A percentile compares a stretch with the other conserved stretches of the same genome.
Evolutionary conservation across 768 basidiomycete genomes (phyloP).

Genomic region (Phanerodontia chrysosporium): DNA sequence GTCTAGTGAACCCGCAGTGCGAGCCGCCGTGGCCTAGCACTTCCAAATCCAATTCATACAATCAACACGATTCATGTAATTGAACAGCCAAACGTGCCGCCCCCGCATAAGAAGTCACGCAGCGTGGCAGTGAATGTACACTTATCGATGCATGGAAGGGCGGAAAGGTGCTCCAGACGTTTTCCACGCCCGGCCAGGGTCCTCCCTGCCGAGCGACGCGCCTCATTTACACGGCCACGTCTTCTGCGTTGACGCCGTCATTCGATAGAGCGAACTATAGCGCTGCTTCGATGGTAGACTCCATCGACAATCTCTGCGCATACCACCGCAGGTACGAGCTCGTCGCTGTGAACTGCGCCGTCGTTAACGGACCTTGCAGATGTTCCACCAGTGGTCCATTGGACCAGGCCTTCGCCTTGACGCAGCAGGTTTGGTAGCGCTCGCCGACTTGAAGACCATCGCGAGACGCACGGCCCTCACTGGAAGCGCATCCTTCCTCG

Average conservation of each 20-base stretch:
- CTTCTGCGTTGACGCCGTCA: background rate
- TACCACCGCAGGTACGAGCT: background rate
- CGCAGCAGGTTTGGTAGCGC: constrained; percentile 10
- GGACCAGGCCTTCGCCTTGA: background rate
- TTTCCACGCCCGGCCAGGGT: background rate
- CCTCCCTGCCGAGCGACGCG: background rate
- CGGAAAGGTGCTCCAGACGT: background rate
- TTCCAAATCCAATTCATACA: too few relatives aligned
- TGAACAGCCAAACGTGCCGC: too few relatives aligned
- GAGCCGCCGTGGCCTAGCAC: too few relatives aligned
- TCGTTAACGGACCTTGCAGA: background rate
- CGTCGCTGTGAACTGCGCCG: background rate
- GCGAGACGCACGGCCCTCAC: constrained; percentile 8
- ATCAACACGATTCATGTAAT: too few relatives aligned
- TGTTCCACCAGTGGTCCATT: background rate
- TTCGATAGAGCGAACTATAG: background rate
- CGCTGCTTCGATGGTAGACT: background rate
- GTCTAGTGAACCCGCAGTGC: too few relatives aligned
- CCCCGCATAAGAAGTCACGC: too few relatives aligned
- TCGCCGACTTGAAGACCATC: constrained; percentile 11
- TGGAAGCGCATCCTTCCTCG: constrained; percentile 6
- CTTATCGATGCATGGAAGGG: background rate
- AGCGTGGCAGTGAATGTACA: too few relatives aligned
- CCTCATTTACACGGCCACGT: background rate
- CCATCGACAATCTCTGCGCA: background rate